Evolutionary conservation across 2,329 filamentous ascomycete genomes (phyloP).

Genomic region (Pseudocercospora cruenta): DNA sequence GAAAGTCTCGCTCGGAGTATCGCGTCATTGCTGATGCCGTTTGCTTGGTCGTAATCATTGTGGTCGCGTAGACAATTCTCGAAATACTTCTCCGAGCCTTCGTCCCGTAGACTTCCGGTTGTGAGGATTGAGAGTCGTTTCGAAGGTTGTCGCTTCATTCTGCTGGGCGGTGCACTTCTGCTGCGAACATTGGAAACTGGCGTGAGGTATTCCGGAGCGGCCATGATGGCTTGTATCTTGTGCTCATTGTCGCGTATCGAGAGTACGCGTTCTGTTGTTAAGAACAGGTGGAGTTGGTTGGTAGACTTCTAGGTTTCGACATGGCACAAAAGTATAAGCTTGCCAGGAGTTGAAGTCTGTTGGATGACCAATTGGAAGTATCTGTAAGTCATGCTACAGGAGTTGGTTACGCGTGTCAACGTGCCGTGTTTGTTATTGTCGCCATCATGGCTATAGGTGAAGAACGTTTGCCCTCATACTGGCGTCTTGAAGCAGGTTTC

Average conservation of each 20-base stretch:
- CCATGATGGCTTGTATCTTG: not conserved
- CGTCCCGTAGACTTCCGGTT: not conserved
- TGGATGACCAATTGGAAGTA: not conserved
- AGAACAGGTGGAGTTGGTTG: not conserved
- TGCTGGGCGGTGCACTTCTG: not conserved
- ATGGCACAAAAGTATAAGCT: not conserved
- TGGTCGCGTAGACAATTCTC: conserved; percentile 1
- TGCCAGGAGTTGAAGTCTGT: not conserved
- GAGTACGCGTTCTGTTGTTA: not conserved
- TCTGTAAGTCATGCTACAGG: not conserved
- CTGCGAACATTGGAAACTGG: not conserved
- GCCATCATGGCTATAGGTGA: not conserved
- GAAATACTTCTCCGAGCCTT: not conserved
- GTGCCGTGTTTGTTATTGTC: not conserved
- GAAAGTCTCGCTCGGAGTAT: not conserved
- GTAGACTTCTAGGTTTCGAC: not conserved
- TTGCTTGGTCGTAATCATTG: conserved; percentile 2
- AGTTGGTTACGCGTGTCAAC: not conserved
- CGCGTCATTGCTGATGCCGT: conserved; percentile 7
- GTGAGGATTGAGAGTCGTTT: conserved; percentile 3
- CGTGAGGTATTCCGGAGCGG: not conserved
- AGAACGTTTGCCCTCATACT: not conserved
- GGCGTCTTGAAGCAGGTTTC: not conserved
- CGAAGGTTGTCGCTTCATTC: conserved; percentile 2
- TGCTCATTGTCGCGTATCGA: not conserved